Evolutionary conservation across 1,284 basidiomycete genomes (phyloP).

Genomic region (Coniferiporia weirii): DNA sequence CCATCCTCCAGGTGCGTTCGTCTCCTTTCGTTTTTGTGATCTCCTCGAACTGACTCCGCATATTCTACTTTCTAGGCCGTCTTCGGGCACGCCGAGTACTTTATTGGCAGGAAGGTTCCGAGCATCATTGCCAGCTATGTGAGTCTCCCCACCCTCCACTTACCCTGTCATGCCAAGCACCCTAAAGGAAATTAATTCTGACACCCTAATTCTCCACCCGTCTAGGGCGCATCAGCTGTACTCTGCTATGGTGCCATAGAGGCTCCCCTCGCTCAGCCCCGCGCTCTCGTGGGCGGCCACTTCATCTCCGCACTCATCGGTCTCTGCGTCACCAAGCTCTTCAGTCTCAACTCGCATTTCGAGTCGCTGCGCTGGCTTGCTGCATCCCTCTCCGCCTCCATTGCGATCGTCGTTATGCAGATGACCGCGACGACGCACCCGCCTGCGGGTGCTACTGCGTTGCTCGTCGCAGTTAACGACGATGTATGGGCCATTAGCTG

Average conservation of each 20-base stretch:
- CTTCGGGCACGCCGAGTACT: constrained; percentile 45
- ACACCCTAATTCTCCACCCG: background rate
- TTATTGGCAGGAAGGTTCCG: constrained; percentile 43
- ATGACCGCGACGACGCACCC: constrained; percentile 56
- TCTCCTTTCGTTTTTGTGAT: background rate
- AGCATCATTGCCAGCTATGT: constrained; percentile 47
- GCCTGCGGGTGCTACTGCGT: constrained; percentile 50
- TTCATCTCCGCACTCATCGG: constrained; percentile 50
- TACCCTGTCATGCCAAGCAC: background rate
- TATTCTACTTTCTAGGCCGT: constrained; percentile 26
- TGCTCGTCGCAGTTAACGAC: constrained; percentile 43
- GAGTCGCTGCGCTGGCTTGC: constrained; percentile 48
- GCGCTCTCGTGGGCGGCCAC: constrained; percentile 53
- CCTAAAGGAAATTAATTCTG: too few species aligned
- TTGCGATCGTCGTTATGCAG: constrained; percentile 49
- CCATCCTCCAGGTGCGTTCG: constrained; percentile 40
- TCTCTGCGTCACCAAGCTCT: constrained; percentile 52
- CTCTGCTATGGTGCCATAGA: constrained; percentile 56
- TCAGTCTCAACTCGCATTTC: constrained; percentile 38
- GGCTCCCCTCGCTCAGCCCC: constrained; percentile 55
- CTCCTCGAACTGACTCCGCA: background rate
- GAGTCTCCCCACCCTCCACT: constrained; percentile 21
- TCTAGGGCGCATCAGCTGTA: constrained; percentile 55
- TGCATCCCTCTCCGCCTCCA: constrained; percentile 48
- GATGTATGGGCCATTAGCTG: constrained; percentile 47